A percentile compares a stretch with the other conserved stretches of the same genome.
phyloP scores from a whole-genome alignment of 805 yeast species.

The Candida arabinofermentans region DNA sequence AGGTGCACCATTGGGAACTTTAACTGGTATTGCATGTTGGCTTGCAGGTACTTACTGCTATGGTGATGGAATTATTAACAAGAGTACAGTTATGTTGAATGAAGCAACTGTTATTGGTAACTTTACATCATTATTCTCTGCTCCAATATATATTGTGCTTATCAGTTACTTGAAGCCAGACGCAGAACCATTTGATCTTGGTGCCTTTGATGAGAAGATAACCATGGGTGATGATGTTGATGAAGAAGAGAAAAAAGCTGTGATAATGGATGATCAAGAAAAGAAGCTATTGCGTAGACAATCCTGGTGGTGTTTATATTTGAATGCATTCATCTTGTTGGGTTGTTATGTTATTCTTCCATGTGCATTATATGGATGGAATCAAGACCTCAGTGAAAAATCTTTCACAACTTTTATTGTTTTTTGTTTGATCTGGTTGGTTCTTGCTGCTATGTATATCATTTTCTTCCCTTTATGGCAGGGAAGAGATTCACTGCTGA shows the following conservation, averaged over 20 bases:
- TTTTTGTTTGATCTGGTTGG: conserved; percentile 36
- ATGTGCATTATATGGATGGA: conserved; percentile 31
- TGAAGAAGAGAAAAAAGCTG: conserved; percentile 28
- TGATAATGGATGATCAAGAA: conserved; percentile 20
- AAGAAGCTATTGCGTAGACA: conserved; percentile 30
- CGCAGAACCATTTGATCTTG: conserved; percentile 29
- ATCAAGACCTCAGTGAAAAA: conserved; percentile 31
- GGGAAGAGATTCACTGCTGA: conserved; percentile 27
- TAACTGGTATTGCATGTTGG: conserved; percentile 50
- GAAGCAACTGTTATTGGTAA: conserved; percentile 29
- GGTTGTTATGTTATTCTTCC: conserved; percentile 33
- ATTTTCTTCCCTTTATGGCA: conserved; percentile 36
- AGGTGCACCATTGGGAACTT: conserved; percentile 49
- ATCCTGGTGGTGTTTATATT: conserved; percentile 35
- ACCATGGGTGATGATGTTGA: conserved; percentile 35
- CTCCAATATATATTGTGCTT: conserved; percentile 25
- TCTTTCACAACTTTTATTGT: conserved; percentile 36
- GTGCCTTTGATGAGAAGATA: conserved; percentile 17
- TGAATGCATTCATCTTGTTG: conserved; percentile 32
- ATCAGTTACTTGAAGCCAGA: conserved; percentile 30
- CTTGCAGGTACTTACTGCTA: conserved; percentile 27
- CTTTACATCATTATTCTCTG: conserved; percentile 24
- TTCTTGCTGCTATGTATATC: conserved; percentile 33
- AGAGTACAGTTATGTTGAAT: conserved; percentile 20
- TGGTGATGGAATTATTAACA: conserved; percentile 23